Conservation (phyloP, 2,329 filamentous ascomycete species). For the Pseudopithomyces maydicus region DNA sequence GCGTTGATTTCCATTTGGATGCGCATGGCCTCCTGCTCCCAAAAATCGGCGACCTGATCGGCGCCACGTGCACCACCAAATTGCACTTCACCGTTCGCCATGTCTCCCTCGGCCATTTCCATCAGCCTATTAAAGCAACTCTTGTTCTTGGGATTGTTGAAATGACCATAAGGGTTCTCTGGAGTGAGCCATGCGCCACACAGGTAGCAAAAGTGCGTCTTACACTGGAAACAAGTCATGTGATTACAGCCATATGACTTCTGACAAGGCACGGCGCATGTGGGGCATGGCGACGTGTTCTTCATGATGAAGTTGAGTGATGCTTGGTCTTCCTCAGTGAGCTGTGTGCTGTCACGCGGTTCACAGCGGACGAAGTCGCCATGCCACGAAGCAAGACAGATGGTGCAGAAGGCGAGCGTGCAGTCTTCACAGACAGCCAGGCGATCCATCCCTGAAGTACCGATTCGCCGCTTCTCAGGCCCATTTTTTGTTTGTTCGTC, state of each 20-base stretch:
- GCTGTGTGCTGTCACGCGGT: conserved; percentile 68
- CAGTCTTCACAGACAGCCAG: conserved; percentile 79
- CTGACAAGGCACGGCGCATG: conserved; percentile 81
- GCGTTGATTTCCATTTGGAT: conserved; percentile 48
- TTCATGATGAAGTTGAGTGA: conserved; percentile 81
- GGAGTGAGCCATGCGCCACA: conserved; percentile 86
- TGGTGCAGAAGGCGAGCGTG: conserved; percentile 81
- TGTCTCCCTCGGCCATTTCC: conserved; percentile 84
- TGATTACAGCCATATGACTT: conserved; percentile 96
- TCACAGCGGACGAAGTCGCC: conserved; percentile 80
- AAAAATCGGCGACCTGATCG: conserved; percentile 48
- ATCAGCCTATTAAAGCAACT: conserved; percentile 83
- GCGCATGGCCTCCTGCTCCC: conserved; percentile 42
- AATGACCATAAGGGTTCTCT: conserved; percentile 84
- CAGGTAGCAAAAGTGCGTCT: conserved; percentile 93
- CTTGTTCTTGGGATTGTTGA: conserved; percentile 70
- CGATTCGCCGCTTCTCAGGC: conserved; percentile 29
- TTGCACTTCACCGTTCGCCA: conserved; percentile 50
- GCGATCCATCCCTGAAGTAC: conserved; percentile 64
- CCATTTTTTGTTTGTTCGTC: conserved; percentile 13
- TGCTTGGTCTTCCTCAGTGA: conserved; percentile 83
- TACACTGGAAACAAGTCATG: conserved; percentile 91
- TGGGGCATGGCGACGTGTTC: conserved; percentile 87
- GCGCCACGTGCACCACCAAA: conserved; percentile 51
- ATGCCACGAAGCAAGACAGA: conserved; percentile 86